Evolutionary conservation across 306 rosid genomes (phyloP).

Genomic region (Arachis stenosperma): DNA sequence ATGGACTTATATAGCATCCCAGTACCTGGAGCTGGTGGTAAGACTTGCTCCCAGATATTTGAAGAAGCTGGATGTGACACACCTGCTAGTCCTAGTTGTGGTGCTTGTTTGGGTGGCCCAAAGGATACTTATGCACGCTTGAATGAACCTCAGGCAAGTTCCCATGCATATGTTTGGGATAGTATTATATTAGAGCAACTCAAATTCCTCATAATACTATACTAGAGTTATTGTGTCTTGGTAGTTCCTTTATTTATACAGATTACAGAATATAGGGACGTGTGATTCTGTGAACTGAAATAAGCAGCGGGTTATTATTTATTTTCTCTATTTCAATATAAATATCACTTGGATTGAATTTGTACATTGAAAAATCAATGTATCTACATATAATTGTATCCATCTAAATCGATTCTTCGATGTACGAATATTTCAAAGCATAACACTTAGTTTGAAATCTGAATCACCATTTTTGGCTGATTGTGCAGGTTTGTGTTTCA

Average conservation of each 20-base stretch:
- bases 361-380: too few species aligned
- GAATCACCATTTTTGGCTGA: conserved; percentile 6
- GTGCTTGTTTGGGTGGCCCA: conserved; percentile 98
- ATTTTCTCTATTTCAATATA: too few species aligned
- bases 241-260: too few species aligned
- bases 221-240: too few species aligned
- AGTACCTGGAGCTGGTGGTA: conserved; percentile 93
- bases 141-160: conserved; percentile 81
- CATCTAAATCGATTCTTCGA: too few species aligned
- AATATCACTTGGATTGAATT: too few species aligned
- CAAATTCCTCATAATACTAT: neutral
- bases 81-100: conserved; percentile 96
- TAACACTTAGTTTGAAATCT: neutral
- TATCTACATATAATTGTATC: too few species aligned
- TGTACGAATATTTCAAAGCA: too few species aligned
- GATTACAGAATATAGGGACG: too few species aligned
- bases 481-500: conserved; percentile 75
- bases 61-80: conserved; percentile 99
- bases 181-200: neutral
- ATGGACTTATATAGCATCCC: conserved; percentile 78
- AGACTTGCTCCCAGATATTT: conserved; percentile 97
- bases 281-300: too few species aligned
- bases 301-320: too few species aligned
- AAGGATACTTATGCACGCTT: conserved; percentile 89
- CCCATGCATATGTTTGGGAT: conserved; percentile 17